phyloP scores from a whole-genome alignment of 2,329 filamentous ascomycete species.

The Aspergillus fructus region DNA sequence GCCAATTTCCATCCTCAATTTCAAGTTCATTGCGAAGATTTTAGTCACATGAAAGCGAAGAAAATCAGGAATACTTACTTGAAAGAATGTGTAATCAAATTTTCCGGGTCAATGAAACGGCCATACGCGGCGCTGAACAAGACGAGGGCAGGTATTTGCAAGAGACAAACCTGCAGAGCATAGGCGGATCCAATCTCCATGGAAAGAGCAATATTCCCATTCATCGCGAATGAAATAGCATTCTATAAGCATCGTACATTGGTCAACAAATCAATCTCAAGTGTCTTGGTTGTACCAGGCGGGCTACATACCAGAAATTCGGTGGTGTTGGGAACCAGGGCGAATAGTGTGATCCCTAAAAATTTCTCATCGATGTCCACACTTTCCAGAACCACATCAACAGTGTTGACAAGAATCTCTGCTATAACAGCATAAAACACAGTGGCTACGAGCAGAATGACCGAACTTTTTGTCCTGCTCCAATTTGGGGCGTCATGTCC shows the following conservation, averaged over 20 bases:
- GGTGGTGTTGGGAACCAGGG: constrained; percentile 94
- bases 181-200: constrained; percentile 99
- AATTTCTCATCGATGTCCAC: constrained; percentile 96
- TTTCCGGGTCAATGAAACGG: constrained; percentile 52
- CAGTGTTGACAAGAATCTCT: constrained; percentile 93
- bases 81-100: constrained; percentile 54
- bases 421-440: constrained; percentile 94
- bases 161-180: constrained; percentile 88
- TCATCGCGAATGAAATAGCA: constrained; percentile 99
- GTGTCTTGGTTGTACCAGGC: background rate
- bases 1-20: background rate
- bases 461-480: constrained; percentile 84
- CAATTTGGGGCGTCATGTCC: constrained; percentile 99
- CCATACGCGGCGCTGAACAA: constrained; percentile 81
- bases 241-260: constrained; percentile 56
- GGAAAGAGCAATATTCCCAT: constrained; percentile 95
- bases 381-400: constrained; percentile 90
- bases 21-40: background rate
- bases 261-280: background rate
- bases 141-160: constrained; percentile 91
- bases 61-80: constrained; percentile 43
- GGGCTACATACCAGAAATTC: constrained; percentile 75
- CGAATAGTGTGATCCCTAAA: constrained; percentile 92
- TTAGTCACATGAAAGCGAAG: background rate
- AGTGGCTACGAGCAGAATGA: constrained; percentile 86